These are phyloP conservation scores for Podaxis pistillaris DNA, from an alignment of 768 basidiomycete species.

Conservation along the genomic window DNA sequence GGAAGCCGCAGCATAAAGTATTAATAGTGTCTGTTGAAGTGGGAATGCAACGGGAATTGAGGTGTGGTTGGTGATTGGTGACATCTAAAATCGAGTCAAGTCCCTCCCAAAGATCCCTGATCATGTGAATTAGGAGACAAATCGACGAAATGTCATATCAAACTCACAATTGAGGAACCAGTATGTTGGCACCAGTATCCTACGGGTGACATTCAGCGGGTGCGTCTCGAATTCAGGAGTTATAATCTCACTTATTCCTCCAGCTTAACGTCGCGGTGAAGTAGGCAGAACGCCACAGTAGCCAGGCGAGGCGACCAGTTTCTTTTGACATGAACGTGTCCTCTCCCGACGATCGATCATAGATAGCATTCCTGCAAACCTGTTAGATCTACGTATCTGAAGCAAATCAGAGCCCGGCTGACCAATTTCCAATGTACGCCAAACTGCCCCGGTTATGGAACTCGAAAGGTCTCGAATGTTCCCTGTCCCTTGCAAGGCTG, in stretches of 20 bases:
- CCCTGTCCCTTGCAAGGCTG: slow-evolving; percentile 50
- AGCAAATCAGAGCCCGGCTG: slow-evolving; percentile 20
- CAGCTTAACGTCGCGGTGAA: slow-evolving; percentile 73
- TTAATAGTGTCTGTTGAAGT: neutral
- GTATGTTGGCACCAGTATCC: slow-evolving; percentile 66
- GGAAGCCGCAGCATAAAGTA: slow-evolving; percentile 6
- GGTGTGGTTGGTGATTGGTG: slow-evolving; percentile 15
- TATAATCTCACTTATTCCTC: slow-evolving; percentile 59
- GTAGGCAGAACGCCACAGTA: slow-evolving; percentile 80
- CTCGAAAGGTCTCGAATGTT: slow-evolving; percentile 52
- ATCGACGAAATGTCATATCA: slow-evolving; percentile 16
- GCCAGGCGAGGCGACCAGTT: slow-evolving; percentile 69
- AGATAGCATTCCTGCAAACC: slow-evolving; percentile 67
- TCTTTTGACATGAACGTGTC: slow-evolving; percentile 56
- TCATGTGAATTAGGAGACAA: slow-evolving; percentile 8
- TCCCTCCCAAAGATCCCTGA: slow-evolving; percentile 77
- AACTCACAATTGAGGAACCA: slow-evolving; percentile 71
- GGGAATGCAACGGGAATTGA: slow-evolving; percentile 9
- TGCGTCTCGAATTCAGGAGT: neutral
- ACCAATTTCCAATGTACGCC: slow-evolving; percentile 81
- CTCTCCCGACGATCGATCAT: slow-evolving; percentile 55
- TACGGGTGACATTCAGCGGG: slow-evolving; percentile 21
- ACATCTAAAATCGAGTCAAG: slow-evolving; percentile 58
- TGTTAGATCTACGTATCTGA: slow-evolving; percentile 4
- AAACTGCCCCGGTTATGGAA: slow-evolving; percentile 75